A percentile compares a stretch with the other conserved stretches of the same genome.
phyloP scores from a whole-genome alignment of 2,329 filamentous ascomycete genomes.

The Colletotrichum tabaci region DNA sequence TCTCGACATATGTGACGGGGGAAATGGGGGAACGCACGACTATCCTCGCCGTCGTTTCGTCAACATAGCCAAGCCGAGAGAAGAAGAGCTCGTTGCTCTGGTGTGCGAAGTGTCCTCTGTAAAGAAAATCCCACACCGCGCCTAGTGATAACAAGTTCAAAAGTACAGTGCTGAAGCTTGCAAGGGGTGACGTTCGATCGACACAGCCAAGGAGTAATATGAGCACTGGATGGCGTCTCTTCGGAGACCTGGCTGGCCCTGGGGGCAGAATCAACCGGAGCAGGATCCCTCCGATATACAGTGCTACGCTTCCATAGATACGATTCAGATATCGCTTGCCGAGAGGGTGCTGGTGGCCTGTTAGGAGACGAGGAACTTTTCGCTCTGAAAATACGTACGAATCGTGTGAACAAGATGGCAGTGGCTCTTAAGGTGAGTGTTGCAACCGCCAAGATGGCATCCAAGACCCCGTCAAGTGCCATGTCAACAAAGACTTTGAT shows the following conservation, averaged over 20 bases:
- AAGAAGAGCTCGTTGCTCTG: conserved; percentile 72
- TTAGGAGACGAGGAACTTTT: not conserved
- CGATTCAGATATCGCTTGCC: conserved; percentile 25
- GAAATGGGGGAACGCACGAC: conserved; percentile 70
- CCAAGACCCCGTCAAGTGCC: not conserved
- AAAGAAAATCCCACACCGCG: conserved; percentile 65
- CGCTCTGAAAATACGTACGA: not conserved
- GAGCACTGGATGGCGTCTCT: not conserved
- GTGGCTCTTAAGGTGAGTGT: conserved; percentile 11
- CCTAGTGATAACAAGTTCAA: conserved; percentile 17
- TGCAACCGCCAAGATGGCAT: conserved; percentile 19
- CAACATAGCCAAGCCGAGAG: conserved; percentile 75
- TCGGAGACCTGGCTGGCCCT: not conserved
- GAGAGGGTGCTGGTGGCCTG: conserved; percentile 19
- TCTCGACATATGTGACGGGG: conserved; percentile 53
- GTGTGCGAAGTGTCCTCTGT: conserved; percentile 69
- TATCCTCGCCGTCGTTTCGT: conserved; percentile 71
- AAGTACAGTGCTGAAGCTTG: not conserved
- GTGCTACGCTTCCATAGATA: conserved; percentile 16
- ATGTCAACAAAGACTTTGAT: not conserved
- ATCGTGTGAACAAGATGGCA: conserved; percentile 27
- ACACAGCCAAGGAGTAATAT: conserved; percentile 23
- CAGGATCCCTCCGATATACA: not conserved
- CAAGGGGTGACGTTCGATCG: not conserved
- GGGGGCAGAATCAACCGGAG: not conserved